Evolutionary conservation across 2,329 filamentous ascomycete species (phyloP), one percentile per base, ranked within the genome.

Genomic region (Cadophora malorum): DNA sequence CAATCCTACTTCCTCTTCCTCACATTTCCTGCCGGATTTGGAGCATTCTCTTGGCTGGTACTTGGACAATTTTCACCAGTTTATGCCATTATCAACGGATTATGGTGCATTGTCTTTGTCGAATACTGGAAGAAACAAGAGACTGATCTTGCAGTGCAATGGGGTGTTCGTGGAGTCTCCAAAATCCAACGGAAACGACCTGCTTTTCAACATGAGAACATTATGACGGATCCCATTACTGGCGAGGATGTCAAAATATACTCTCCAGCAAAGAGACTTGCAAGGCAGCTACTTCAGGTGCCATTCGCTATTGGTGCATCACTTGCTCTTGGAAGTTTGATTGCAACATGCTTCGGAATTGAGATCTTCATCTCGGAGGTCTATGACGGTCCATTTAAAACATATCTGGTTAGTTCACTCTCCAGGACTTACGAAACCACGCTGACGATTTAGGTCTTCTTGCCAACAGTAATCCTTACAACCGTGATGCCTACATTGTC

Each of bases 51-150:
- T 14, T 97, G 93, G 92, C 79, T 94, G 35, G 82, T 97, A n/a
- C 83, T 97, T 0, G 93, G 93, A 9, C 87, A 91, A 67, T 98
- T 94, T 80, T 97, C 94, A 1, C 87, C 89, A 67, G 79, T 94
- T 61, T 97, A 96, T 74, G 92, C 91, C 16, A 79, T 94, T 0
- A 84, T 90, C 55, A 94, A 90, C 76, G 91, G 89, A 41, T 81
- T 97, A n/a, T 97, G 94, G 93, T 91, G 91, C 67, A 89, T 96
- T 2, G 82, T 95, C 59, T 97, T 97, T 77, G 91, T 97, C 66
- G 95, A 98, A 78, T 97, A 92, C 79, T 98, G 95, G 95, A 97
- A 96, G 81, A 91, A 95, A 75, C 93, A 96, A 78, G 93, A 98
- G 79, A 84, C 90, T 1, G 94, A 98, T 76, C 83, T 98, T 8